A percentile compares a stretch with the other conserved stretches of the same genome.
Evolutionary conservation across 1,284 basidiomycete species (phyloP).

Genomic region (Ustilago curta): DNA sequence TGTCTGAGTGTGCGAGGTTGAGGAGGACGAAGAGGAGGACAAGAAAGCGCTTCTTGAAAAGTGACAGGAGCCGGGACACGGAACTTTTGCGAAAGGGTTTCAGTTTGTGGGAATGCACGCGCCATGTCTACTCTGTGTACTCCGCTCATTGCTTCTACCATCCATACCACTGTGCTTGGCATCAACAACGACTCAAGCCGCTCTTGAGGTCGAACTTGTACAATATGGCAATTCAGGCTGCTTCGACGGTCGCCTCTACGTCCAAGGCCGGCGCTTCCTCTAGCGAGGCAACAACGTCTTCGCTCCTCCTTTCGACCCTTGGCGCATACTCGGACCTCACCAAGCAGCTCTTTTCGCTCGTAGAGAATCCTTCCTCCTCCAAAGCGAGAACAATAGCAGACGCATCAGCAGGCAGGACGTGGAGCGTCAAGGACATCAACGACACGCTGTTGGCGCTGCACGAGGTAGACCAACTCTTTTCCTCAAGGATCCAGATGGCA

Average conservation of each 20-base stretch:
- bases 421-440: slow-evolving; percentile 16
- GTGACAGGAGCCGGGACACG: slow-evolving; percentile 4
- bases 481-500: slow-evolving; percentile 25
- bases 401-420: slow-evolving; percentile 18
- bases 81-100: background rate
- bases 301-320: slow-evolving; percentile 36
- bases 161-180: background rate
- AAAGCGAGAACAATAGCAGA: slow-evolving; percentile 24
- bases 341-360: slow-evolving; percentile 41
- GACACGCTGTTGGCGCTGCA: slow-evolving; percentile 25
- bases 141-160: no score
- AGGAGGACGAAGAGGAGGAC: background rate
- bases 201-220: background rate
- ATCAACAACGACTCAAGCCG: background rate
- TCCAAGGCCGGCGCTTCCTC: slow-evolving; percentile 7
- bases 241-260: slow-evolving; percentile 3
- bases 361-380: slow-evolving; percentile 28
- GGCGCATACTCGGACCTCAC: slow-evolving; percentile 44
- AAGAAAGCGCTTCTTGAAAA: no score
- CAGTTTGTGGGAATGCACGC: slow-evolving; percentile 1
- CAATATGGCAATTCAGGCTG: slow-evolving; percentile 6
- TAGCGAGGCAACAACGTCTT: slow-evolving; percentile 30
- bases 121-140: background rate
- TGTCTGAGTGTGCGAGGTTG: background rate
- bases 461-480: slow-evolving; percentile 36